phyloP scores from a whole-genome alignment of 768 basidiomycete species.

The Boletus vinaceobasis region DNA sequence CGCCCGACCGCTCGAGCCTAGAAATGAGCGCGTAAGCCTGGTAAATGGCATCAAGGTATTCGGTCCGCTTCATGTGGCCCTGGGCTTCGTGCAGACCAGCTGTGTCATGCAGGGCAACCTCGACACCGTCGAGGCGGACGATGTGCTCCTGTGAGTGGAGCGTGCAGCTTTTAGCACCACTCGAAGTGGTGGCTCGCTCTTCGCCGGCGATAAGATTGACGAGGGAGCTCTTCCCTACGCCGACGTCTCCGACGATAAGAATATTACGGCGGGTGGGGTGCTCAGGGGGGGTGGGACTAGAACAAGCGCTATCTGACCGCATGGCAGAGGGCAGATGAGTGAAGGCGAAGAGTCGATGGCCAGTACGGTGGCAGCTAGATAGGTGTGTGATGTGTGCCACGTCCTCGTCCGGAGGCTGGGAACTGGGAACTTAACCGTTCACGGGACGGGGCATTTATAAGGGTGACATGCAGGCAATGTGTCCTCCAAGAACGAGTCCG shows the following conservation, averaged over 20 bases:
- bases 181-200: constrained; percentile 28
- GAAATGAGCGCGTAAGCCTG: constrained; percentile 35
- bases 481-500: not conserved
- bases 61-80: constrained; percentile 20
- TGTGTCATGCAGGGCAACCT: constrained; percentile 25
- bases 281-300: constrained; percentile 12
- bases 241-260: constrained; percentile 28
- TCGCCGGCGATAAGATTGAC: constrained; percentile 37
- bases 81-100: constrained; percentile 29
- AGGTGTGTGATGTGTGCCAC: not conserved
- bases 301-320: constrained; percentile 10
- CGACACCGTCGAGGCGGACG: constrained; percentile 14
- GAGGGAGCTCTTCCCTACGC: constrained; percentile 39
- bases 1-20: constrained; percentile 24
- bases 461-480: not conserved
- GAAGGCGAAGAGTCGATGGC: not conserved
- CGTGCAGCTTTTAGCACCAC: constrained; percentile 34
- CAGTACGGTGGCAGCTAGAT: not conserved
- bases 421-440: not conserved
- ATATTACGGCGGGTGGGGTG: constrained; percentile 19
- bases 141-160: constrained; percentile 26
- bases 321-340: constrained; percentile 2
- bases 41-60: constrained; percentile 25
- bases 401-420: constrained; percentile 1
- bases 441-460: constrained; percentile 13